These are phyloP conservation scores for Colletotrichum tropicale DNA, from an alignment of 2,329 filamentous ascomycete genomes.

Conservation along the genomic window DNA sequence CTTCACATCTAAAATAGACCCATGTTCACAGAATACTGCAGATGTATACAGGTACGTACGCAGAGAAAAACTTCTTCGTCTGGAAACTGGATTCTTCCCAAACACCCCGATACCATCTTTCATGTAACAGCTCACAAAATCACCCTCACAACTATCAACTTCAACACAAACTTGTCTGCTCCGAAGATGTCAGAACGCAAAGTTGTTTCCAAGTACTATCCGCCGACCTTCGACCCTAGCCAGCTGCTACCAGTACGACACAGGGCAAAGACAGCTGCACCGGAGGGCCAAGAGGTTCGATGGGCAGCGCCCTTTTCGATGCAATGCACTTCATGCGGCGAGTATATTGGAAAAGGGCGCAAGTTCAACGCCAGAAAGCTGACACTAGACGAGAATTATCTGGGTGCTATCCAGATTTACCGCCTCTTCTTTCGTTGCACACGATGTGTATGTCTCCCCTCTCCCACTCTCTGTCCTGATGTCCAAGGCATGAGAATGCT, in stretches of 20 bases:
- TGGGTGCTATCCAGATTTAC: background rate
- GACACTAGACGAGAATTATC: background rate
- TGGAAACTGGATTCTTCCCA: background rate
- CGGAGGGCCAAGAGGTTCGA: rapidly evolving
- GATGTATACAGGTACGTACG: background rate
- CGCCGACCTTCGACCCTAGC: background rate
- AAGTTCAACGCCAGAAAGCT: background rate
- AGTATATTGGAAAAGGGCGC: background rate
- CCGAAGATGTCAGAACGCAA: background rate
- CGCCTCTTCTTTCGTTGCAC: background rate
- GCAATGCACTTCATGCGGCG: background rate
- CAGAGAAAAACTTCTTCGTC: background rate
- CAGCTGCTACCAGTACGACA: background rate
- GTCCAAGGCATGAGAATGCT: background rate
- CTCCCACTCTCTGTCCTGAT: too few relatives aligned
- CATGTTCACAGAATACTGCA: background rate
- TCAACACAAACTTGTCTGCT: background rate
- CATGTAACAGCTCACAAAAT: background rate
- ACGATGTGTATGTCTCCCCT: background rate
- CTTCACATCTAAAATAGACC: rapidly evolving
- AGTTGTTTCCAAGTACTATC: background rate
- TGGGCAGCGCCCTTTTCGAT: background rate
- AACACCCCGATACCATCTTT: background rate
- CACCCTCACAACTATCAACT: background rate
- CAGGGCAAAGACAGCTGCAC: background rate